Evolutionary conservation across 1,139 yeast species (phyloP), one percentile per base, ranked within the genome.

Genomic region (Chernovozyma aurita): DNA sequence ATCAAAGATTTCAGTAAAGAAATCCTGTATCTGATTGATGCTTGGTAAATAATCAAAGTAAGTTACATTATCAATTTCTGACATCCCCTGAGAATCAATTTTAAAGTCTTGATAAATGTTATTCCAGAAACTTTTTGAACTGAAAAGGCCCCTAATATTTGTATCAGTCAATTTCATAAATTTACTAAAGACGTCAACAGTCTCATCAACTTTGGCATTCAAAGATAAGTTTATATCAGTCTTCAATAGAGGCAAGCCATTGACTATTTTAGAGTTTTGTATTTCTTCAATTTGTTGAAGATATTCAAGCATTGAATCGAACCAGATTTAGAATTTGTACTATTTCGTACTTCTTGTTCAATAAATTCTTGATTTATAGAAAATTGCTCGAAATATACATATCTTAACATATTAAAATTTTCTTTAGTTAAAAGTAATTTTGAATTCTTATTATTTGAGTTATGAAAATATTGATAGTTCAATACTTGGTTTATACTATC

Each of bases 61-160:
- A 33, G 55, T 47, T 18, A 47, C 6, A 16, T 34, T 7, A 7
- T 18, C 22, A 6, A 36, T 40, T 3, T 45, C 38, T 15, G 49
- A 43, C 42, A 49, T 34, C 35, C 52, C 53, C 42, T 50, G 46
- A 18, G 52, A 47, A 26, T 53, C 58, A 32, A 48, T 50, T 38
- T 57, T 60, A 33, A 63, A 38, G 40, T 63, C 69, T 40, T 62
- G 65, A 36, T 60, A 61, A 24, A 63, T 52, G 35, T 53, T 49
- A 41, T 60, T 57, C 68, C 68, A 63, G 38, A 63, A 60, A 33
- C 52, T 57, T 14, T 46, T 47, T 24, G 57, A 52, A 22, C 43
- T 44, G 20, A 62, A 42, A 9, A 56, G 26, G 15, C 24, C 24
- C 28, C 42, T 24, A 13, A 41, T 36, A 21, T 30, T 26, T 34